Evolutionary conservation across 2,329 filamentous ascomycete species (phyloP).

Genomic region (Zasmidium angulare): DNA sequence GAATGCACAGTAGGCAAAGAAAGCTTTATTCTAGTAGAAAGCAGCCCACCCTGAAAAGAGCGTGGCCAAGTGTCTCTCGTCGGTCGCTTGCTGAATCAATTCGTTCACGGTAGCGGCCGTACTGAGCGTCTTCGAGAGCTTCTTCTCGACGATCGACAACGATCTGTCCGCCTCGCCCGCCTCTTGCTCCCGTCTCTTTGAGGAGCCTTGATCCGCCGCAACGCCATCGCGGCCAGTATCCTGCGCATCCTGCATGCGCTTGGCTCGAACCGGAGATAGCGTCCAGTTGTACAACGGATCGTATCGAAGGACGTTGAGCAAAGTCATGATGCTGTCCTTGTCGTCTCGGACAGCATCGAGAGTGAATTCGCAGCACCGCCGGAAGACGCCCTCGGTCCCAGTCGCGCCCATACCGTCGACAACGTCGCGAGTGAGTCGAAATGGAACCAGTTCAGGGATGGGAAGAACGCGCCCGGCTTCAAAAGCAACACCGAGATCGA

Average conservation of each 20-base stretch:
- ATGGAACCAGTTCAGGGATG: slow-evolving; percentile 92
- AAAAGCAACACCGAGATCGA: slow-evolving; percentile 94
- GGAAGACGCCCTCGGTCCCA: slow-evolving; percentile 92
- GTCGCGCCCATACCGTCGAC: slow-evolving; percentile 97
- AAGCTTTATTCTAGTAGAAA: not conserved
- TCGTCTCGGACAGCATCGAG: slow-evolving; percentile 93
- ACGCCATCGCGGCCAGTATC: slow-evolving; percentile 48
- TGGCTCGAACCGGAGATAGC: slow-evolving; percentile 68
- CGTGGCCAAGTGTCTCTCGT: slow-evolving; percentile 87
- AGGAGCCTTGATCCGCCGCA: slow-evolving; percentile 35
- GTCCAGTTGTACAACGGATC: slow-evolving; percentile 97
- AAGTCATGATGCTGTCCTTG: slow-evolving; percentile 96
- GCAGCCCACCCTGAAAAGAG: slow-evolving; percentile 60
- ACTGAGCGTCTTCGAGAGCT: slow-evolving; percentile 89
- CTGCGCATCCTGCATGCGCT: slow-evolving; percentile 66
- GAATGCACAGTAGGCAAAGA: not conserved
- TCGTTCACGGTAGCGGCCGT: slow-evolving; percentile 96
- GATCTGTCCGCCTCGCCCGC: slow-evolving; percentile 85
- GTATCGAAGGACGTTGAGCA: slow-evolving; percentile 95
- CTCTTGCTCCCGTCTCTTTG: slow-evolving; percentile 51
- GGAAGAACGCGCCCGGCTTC: slow-evolving; percentile 94
- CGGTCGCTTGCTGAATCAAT: slow-evolving; percentile 90
- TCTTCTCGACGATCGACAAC: slow-evolving; percentile 90
- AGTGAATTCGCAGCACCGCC: slow-evolving; percentile 97
- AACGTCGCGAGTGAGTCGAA: slow-evolving; percentile 88